Evolutionary conservation across 495 filamentous ascomycete species (phyloP).

Genomic region (Xylaria curta): DNA sequence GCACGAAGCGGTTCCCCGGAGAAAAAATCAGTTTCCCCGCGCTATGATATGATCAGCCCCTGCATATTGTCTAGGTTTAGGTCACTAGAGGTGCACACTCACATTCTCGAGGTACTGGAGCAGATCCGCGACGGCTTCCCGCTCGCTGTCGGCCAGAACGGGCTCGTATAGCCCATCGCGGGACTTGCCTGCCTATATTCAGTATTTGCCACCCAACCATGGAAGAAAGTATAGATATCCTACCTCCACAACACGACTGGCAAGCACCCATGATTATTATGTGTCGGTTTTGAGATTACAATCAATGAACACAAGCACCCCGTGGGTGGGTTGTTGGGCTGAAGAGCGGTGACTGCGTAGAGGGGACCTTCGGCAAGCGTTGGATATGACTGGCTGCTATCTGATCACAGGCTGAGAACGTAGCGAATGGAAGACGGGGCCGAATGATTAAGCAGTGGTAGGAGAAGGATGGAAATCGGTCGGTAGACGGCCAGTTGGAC

Average conservation of each 20-base stretch:
- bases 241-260: conserved; percentile 61
- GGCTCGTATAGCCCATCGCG: conserved; percentile 96
- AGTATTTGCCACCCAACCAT: conserved; percentile 30
- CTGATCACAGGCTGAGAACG: neutral
- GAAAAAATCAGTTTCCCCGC: conserved; percentile 97
- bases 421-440: conserved; percentile 1
- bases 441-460: neutral
- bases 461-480: conserved; percentile 19
- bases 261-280: conserved; percentile 53
- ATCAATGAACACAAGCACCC: conserved; percentile 32
- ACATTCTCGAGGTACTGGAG: conserved; percentile 96
- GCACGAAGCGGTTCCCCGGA: conserved; percentile 94
- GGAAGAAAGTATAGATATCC: conserved; percentile 16
- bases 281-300: conserved; percentile 26
- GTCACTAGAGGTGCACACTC: conserved; percentile 40
- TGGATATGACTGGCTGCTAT: conserved; percentile 13
- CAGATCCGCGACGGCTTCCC: conserved; percentile 95
- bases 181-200: conserved; percentile 67
- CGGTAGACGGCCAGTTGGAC: conserved; percentile 1
- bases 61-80: neutral
- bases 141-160: conserved; percentile 92
- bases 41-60: conserved; percentile 57
- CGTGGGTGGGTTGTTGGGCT: neutral
- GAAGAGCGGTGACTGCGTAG: conserved; percentile 4
- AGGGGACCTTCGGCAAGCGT: conserved; percentile 13